Percentiles rank a stretch among this genome's conserved stretches.
These are phyloP conservation scores for Epichloe bromicola DNA, from an alignment of 2,329 filamentous ascomycete genomes.

Conservation along the genomic window DNA sequence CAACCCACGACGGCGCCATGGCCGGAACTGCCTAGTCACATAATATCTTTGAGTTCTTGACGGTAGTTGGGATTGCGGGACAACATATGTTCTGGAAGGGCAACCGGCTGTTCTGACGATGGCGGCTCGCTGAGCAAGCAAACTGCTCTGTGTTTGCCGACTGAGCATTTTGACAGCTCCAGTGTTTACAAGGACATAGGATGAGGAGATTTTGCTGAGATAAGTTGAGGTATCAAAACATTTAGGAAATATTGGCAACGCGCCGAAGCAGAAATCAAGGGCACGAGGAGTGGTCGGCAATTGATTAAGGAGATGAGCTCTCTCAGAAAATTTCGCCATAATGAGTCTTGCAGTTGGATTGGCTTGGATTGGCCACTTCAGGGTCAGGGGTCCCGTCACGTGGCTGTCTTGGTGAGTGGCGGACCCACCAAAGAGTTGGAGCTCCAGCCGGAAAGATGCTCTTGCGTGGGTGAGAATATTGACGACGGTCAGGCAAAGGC, in stretches of 20 bases:
- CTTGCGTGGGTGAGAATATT: background rate
- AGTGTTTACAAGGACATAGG: background rate
- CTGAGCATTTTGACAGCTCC: constrained; percentile 20
- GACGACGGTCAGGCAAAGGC: background rate
- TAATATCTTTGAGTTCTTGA: constrained; percentile 13
- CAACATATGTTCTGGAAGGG: constrained; percentile 8
- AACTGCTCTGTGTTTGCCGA: constrained; percentile 19
- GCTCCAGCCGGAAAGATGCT: background rate
- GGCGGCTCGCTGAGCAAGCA: constrained; percentile 13
- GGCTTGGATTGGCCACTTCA: constrained; percentile 4
- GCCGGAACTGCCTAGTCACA: constrained; percentile 16
- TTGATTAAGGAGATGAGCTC: constrained; percentile 5
- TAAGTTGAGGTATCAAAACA: constrained; percentile 11
- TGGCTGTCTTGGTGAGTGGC: background rate
- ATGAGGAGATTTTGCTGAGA: background rate
- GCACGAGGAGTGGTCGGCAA: constrained; percentile 2
- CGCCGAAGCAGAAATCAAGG: background rate
- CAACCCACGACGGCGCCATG: constrained; percentile 16
- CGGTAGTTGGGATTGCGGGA: constrained; percentile 7
- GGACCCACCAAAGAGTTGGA: constrained; percentile 3
- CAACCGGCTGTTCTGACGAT: constrained; percentile 9
- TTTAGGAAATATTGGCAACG: constrained; percentile 3
- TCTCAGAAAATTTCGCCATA: constrained; percentile 17
- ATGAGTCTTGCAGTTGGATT: background rate
- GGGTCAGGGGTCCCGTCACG: constrained; percentile 5